Percentiles rank a stretch among this genome's conserved stretches.
phyloP scores from a whole-genome alignment of 768 basidiomycete genomes.

The Auricularia sp. region DNA sequence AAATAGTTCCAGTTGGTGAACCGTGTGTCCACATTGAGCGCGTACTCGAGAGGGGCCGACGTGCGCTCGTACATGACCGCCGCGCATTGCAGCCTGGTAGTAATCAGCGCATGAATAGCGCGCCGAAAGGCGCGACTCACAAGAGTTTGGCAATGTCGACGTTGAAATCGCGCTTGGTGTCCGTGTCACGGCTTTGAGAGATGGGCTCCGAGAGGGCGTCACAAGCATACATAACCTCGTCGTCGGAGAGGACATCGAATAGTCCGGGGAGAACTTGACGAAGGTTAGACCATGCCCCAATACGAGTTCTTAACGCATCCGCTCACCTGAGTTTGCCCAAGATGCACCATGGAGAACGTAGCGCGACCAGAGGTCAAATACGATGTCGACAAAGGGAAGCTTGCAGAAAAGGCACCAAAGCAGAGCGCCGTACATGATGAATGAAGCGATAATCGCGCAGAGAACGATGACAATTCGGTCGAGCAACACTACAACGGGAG shows the following conservation, averaged over 20 bases:
- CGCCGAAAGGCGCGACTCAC: neutral
- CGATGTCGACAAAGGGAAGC: constrained; percentile 8
- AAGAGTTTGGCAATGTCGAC: constrained; percentile 6
- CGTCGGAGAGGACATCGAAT: constrained; percentile 10
- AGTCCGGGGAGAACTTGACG: constrained; percentile 11
- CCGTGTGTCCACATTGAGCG: too few species aligned
- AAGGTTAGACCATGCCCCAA: too few species aligned
- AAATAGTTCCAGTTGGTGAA: too few species aligned
- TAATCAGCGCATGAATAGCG: neutral
- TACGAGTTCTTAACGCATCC: constrained; percentile 3
- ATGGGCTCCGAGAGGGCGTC: constrained; percentile 9
- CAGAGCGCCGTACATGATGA: constrained; percentile 10
- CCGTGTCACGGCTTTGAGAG: constrained; percentile 4
- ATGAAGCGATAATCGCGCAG: constrained; percentile 10
- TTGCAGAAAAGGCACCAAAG: constrained; percentile 11
- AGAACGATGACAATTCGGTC: constrained; percentile 10
- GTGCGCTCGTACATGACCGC: constrained; percentile 16
- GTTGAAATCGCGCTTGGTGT: constrained; percentile 12
- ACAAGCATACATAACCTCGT: constrained; percentile 9
- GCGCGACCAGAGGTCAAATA: constrained; percentile 6
- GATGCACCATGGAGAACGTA: constrained; percentile 8
- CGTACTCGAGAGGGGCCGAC: constrained; percentile 5
- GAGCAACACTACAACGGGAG: constrained; percentile 7
- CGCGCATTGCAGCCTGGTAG: constrained; percentile 11
- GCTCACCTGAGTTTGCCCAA: constrained; percentile 7